phyloP scores from a whole-genome alignment of 2,329 filamentous ascomycete species.

The Ascochyta rabiei region DNA sequence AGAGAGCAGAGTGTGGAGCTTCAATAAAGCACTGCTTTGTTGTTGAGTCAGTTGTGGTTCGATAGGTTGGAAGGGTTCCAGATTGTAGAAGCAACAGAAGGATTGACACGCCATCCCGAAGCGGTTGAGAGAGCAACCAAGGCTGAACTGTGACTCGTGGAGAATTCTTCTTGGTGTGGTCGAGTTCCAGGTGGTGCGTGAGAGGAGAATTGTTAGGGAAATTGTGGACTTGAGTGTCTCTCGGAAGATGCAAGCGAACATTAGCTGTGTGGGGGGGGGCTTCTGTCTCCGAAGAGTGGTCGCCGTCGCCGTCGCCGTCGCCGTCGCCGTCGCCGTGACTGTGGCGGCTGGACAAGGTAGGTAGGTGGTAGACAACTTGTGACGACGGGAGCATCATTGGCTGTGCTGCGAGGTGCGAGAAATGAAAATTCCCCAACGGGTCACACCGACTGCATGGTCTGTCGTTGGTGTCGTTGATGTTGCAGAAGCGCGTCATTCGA shows the following conservation, averaged over 20 bases:
- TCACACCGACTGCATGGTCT: slow-evolving; percentile 3
- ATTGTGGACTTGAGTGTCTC: slow-evolving; percentile 17
- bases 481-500: slow-evolving; percentile 15
- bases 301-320: not conserved
- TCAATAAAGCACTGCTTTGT: slow-evolving; percentile 14
- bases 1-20: slow-evolving; percentile 11
- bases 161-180: slow-evolving; percentile 12
- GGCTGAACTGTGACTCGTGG: slow-evolving; percentile 13
- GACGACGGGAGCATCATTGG: slow-evolving; percentile 2
- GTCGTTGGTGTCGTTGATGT: not conserved
- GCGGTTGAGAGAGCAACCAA: slow-evolving; percentile 6
- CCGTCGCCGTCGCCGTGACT: too few species aligned
- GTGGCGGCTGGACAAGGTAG: too few species aligned
- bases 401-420: not conserved
- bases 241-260: slow-evolving; percentile 5
- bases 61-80: slow-evolving; percentile 6
- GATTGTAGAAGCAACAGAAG: slow-evolving; percentile 10
- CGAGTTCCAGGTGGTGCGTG: slow-evolving; percentile 8
- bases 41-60: slow-evolving; percentile 16
- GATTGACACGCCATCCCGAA: slow-evolving; percentile 12
- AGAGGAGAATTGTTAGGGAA: slow-evolving; percentile 7
- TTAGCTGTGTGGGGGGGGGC: not conserved
- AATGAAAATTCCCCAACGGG: not conserved
- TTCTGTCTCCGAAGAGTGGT: not conserved
- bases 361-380: slow-evolving; percentile 1